Percentiles rank a stretch among this genome's conserved stretches.
Evolutionary conservation across 2,329 filamentous ascomycete species (phyloP).

Genomic region (Fusarium irregulare): DNA sequence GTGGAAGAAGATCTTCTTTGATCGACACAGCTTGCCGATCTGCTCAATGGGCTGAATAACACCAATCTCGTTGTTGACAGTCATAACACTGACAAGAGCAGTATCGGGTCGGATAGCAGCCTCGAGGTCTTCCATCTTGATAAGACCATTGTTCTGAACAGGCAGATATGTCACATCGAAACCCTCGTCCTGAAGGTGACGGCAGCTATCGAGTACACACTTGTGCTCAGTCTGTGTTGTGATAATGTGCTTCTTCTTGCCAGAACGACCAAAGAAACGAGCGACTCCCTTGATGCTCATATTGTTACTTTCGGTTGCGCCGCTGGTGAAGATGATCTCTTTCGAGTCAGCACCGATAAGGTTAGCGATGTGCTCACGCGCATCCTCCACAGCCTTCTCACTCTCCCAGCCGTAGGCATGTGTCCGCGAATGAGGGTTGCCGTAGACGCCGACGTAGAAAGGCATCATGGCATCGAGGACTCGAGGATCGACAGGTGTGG

Average conservation of each 20-base stretch:
- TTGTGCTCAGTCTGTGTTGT: slow-evolving; percentile 99
- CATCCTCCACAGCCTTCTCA: slow-evolving; percentile 90
- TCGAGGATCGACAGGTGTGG: slow-evolving; percentile 92
- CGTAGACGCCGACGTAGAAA: slow-evolving; percentile 91
- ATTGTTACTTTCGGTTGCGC: slow-evolving; percentile 98
- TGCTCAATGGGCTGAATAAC: slow-evolving; percentile 97
- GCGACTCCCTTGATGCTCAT: slow-evolving; percentile 99
- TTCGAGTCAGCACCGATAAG: slow-evolving; percentile 95
- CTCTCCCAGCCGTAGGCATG: slow-evolving; percentile 99
- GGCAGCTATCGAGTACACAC: slow-evolving; percentile 96
- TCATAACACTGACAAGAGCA: slow-evolving; percentile 94
- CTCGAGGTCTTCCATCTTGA: slow-evolving; percentile 86
- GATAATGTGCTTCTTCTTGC: slow-evolving; percentile 99
- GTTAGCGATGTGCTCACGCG: slow-evolving; percentile 82
- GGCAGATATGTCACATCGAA: slow-evolving; percentile 98
- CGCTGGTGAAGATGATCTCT: slow-evolving; percentile 98
- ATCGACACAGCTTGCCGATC: slow-evolving; percentile 91
- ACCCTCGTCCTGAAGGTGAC: slow-evolving; percentile 95
- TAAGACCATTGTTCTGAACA: slow-evolving; percentile 85
- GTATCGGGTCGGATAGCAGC: slow-evolving; percentile 92
- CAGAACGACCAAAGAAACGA: slow-evolving; percentile 89
- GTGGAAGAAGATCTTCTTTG: slow-evolving; percentile 97
- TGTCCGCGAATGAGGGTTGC: slow-evolving; percentile 96
- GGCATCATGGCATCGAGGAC: slow-evolving; percentile 98
- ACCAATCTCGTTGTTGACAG: slow-evolving; percentile 99